A percentile compares a stretch with the other conserved stretches of the same genome.
phyloP scores from a whole-genome alignment of 1,139 yeast genomes.

The Sugiyamaella paludigena region DNA sequence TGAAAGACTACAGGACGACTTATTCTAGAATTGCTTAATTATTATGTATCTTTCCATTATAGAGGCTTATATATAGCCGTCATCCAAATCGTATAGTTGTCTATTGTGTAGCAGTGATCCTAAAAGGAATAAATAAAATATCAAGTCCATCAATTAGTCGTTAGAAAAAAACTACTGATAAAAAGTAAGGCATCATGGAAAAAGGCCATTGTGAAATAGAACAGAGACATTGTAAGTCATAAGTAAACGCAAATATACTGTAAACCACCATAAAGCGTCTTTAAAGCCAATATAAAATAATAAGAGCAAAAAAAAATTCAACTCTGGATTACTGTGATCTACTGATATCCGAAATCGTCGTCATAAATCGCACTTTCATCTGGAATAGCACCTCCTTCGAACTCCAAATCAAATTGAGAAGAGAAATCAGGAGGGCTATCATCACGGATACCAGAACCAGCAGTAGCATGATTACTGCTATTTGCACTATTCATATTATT shows the following conservation, averaged over 20 bases:
- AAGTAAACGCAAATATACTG: too few relatives aligned
- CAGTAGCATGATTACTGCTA: neutral
- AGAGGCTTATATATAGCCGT: neutral
- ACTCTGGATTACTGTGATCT: neutral
- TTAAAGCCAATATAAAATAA: too few relatives aligned
- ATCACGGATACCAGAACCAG: constrained; percentile 7
- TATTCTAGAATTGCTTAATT: neutral
- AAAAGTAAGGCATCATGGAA: neutral
- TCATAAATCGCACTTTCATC: constrained; percentile 19
- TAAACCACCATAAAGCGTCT: too few relatives aligned
- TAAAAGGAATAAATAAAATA: neutral
- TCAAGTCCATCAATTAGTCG: neutral
- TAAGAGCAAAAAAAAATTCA: neutral
- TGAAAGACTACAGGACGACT: too few relatives aligned
- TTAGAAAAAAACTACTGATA: neutral
- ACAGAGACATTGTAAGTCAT: too few relatives aligned
- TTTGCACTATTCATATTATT: too few relatives aligned
- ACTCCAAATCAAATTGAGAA: constrained; percentile 23
- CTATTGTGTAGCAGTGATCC: constrained; percentile 1
- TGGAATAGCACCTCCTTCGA: constrained; percentile 13
- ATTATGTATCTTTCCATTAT: neutral
- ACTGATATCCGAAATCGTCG: constrained; percentile 12
- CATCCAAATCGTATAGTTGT: neutral
- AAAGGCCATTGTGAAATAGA: too few relatives aligned
- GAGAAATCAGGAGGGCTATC: constrained; percentile 19